A percentile compares a stretch with the other conserved stretches of the same genome.
Conservation (phyloP, 495 filamentous ascomycete genomes). For the Penicillium manginii region DNA sequence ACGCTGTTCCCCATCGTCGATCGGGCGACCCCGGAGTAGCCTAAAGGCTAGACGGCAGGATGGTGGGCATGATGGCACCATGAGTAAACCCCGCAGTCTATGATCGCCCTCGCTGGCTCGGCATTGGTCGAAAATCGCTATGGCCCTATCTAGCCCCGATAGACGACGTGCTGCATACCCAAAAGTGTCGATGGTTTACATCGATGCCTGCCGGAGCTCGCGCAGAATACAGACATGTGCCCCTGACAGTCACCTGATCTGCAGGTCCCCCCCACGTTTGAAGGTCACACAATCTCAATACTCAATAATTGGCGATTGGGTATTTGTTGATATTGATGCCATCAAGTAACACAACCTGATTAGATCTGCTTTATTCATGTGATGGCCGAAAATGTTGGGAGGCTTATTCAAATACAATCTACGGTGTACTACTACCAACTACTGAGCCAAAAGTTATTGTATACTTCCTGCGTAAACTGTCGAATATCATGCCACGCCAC, state of each 20-base stretch:
- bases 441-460: too few relatives aligned
- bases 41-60: neutral
- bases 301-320: neutral
- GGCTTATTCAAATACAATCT: neutral
- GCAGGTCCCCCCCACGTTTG: neutral
- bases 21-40: neutral
- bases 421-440: too few relatives aligned
- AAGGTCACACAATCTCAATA: neutral
- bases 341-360: neutral
- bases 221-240: constrained; percentile 3
- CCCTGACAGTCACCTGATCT: constrained; percentile 4
- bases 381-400: constrained; percentile 4
- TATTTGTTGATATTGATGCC: neutral
- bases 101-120: neutral
- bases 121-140: neutral
- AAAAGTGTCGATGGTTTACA: neutral
- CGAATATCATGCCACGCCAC: neutral
- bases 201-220: neutral
- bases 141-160: neutral
- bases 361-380: neutral
- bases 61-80: constrained; percentile 4
- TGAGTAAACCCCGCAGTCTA: neutral
- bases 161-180: constrained; percentile 5
- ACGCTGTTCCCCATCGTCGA: constrained; percentile 1
- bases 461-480: neutral